Conservation (phyloP, 2,329 filamentous ascomycete species). For the Fusarium fracticaudum region DNA sequence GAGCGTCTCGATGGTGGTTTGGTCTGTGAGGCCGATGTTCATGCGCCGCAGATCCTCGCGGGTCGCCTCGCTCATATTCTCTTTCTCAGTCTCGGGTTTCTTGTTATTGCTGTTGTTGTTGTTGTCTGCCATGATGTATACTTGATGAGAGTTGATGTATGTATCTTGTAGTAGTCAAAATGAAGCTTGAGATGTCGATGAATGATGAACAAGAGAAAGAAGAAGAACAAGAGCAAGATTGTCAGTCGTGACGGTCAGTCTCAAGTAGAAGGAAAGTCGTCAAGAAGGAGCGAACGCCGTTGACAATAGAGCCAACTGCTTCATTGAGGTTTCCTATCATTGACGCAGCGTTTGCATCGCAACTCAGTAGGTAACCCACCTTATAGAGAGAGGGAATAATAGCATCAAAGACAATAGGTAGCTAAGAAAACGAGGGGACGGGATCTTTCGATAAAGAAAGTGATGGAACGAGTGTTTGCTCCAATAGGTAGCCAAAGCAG, state of each 20-base stretch:
- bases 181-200: not conserved
- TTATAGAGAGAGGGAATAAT: not conserved
- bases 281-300: constrained; percentile 2
- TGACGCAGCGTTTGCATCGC: constrained; percentile 1
- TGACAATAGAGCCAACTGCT: constrained; percentile 1
- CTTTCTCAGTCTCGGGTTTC: not conserved
- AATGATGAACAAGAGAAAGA: not conserved
- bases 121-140: not conserved
- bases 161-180: not conserved
- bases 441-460: not conserved
- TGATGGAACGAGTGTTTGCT: constrained; percentile 1
- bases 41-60: constrained; percentile 32
- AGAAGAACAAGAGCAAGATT: not conserved
- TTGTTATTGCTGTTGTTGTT: not conserved
- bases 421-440: not conserved
- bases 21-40: constrained; percentile 36
- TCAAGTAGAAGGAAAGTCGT: not conserved
- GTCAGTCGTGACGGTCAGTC: not conserved
- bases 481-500: not conserved
- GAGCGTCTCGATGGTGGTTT: constrained; percentile 36
- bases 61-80: constrained; percentile 8
- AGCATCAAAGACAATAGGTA: not conserved
- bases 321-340: not conserved
- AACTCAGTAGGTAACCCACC: not conserved
- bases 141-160: not conserved